Evolutionary conservation across 2,329 filamentous ascomycete genomes (phyloP).

Genomic region (Raffaelea arxii): DNA sequence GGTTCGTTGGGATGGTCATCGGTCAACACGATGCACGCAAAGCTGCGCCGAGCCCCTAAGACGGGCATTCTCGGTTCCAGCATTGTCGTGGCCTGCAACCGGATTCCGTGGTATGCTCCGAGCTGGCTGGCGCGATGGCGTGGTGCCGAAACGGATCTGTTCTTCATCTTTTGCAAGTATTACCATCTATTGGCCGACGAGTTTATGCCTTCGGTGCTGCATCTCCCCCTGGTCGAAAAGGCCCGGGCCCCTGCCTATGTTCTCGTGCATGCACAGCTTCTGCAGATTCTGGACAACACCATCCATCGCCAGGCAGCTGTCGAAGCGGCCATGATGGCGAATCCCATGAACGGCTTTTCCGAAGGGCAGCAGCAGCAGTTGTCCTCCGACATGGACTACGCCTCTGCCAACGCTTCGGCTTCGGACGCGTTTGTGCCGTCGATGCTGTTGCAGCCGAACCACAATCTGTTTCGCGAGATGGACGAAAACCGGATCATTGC

Average conservation of each 20-base stretch:
- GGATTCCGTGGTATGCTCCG: conserved; percentile 69
- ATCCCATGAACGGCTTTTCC: conserved; percentile 27
- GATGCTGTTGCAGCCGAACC: conserved; percentile 33
- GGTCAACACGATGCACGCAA: conserved; percentile 35
- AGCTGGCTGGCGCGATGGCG: conserved; percentile 81
- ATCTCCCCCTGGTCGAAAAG: conserved; percentile 43
- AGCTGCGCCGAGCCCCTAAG: conserved; percentile 55
- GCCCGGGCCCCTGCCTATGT: conserved; percentile 66
- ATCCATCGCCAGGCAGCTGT: conserved; percentile 63
- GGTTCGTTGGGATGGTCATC: conserved; percentile 48
- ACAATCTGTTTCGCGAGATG: conserved; percentile 68
- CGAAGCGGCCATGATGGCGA: conserved; percentile 28
- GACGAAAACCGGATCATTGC: conserved; percentile 81
- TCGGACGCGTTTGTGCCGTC: conserved; percentile 43
- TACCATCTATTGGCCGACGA: conserved; percentile 73
- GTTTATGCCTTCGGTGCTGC: conserved; percentile 45
- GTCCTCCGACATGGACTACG: background rate
- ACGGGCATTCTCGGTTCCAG: conserved; percentile 35
- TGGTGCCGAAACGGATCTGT: conserved; percentile 77
- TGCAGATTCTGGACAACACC: conserved; percentile 71
- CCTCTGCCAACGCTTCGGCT: background rate
- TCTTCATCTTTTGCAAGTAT: conserved; percentile 87
- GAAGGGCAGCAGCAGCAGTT: conserved; percentile 6
- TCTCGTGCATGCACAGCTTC: conserved; percentile 71
- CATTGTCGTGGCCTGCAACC: conserved; percentile 17